Conservation (phyloP, 2,329 filamentous ascomycete genomes). For the Sporothrix pallida region DNA sequence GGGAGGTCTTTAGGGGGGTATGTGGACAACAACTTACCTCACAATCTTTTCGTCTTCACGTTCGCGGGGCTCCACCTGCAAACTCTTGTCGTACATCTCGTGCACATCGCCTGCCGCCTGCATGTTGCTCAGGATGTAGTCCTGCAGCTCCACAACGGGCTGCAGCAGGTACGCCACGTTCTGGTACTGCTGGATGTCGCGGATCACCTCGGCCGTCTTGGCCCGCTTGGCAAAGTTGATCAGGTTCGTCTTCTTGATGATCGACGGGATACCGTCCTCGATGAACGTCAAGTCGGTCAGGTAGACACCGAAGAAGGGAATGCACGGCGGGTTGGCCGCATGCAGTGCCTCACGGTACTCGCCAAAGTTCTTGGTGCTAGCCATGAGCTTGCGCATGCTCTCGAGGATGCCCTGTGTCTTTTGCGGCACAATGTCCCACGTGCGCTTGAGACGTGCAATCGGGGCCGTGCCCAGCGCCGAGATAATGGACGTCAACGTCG, state of each 20-base stretch:
- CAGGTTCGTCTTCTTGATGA: conserved; percentile 93
- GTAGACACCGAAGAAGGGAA: conserved; percentile 98
- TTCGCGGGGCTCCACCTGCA: conserved; percentile 91
- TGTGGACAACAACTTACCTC: conserved; percentile 64
- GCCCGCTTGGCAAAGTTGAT: conserved; percentile 99
- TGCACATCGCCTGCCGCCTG: conserved; percentile 93
- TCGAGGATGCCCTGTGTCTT: conserved; percentile 82
- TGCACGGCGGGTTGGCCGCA: conserved; percentile 92
- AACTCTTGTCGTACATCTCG: conserved; percentile 98
- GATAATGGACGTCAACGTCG: conserved; percentile 95
- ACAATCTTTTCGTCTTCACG: conserved; percentile 99
- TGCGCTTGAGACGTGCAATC: conserved; percentile 89
- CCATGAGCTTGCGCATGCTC: conserved; percentile 92
- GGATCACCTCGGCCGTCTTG: conserved; percentile 97
- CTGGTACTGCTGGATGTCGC: conserved; percentile 98
- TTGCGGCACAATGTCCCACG: conserved; percentile 91
- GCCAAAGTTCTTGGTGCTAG: conserved; percentile 96
- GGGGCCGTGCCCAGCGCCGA: conserved; percentile 93
- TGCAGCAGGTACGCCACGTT: conserved; percentile 95
- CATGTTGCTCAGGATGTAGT: conserved; percentile 97
- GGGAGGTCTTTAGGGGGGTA: not conserved
- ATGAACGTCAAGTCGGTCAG: conserved; percentile 97
- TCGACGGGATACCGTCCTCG: conserved; percentile 92
- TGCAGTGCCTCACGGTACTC: conserved; percentile 95
- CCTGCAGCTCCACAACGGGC: conserved; percentile 87